Base-by-base conservation (phyloP, 139 green algal genomes). In the Eudorina sp. region DNA sequence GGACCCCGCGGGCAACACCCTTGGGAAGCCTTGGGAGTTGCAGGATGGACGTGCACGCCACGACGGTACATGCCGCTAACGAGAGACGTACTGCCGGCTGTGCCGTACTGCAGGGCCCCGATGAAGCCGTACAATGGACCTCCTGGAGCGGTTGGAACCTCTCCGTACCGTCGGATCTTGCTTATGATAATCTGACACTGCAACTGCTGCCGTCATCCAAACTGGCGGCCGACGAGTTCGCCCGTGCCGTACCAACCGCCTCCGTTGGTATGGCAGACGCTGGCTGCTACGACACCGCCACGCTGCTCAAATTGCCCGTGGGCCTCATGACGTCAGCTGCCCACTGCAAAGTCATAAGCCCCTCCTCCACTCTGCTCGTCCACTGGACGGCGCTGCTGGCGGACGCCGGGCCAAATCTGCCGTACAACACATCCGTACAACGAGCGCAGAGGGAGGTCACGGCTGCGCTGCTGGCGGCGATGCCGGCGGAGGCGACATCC, bases 271-370 rank as follows among this genome's bases (percentile, higher is more conserved):
- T 6, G 9, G 13, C 80, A 8, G 60, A 66, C 31, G 45, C 60
- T 41, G n/a, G 45, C 16, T 86, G 80, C 62, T 64, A 86, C 80
- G 80, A 86, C 45, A 45, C 80, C 60, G 62, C 80, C n/a, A 86
- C 80, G 0, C 25, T 62, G 23, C 80, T 86, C 16, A 62, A 51
- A 31, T 5, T 86, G 1, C 60, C 80, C 29, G n/a, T 86, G 27
- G 62, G 60, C 25, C 80, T 86, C 5, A 43, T 62, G 4, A 62
- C 80, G n/a, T 62, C 80, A 41, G 55, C 46, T 40, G 46, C 31
- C 38, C 6, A 0, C 45, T 86, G 60, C 60, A 64, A 16, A 9
- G 62, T 77, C 31, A 58, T 77, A 43, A 77, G 31, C 60, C 55
- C 79, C 34, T 4, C n/a, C 38, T 85, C 79, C 16, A 85, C 79